Conservation (phyloP, 768 basidiomycete species). For the Hygrophoropsis aurantiaca region DNA sequence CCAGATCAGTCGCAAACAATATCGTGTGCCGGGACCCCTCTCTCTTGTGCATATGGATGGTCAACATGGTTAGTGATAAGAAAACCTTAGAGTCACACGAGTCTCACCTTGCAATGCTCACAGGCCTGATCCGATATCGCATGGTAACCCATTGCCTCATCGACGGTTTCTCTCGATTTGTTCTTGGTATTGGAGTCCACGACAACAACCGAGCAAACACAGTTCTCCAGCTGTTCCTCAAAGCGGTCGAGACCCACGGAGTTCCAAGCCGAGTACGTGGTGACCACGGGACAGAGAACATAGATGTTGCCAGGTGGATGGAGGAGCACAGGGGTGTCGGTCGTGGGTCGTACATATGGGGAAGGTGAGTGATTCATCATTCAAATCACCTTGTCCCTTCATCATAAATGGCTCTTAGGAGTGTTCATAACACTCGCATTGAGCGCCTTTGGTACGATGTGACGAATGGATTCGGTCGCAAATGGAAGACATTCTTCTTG, state of each 20-base stretch:
- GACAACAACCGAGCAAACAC: slow-evolving; percentile 15
- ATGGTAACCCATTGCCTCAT: slow-evolving; percentile 43
- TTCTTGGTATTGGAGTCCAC: slow-evolving; percentile 32
- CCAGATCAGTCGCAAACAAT: slow-evolving; percentile 24
- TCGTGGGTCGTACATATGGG: slow-evolving; percentile 29
- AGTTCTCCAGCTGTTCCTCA: slow-evolving; percentile 15
- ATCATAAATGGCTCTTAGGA: slow-evolving; percentile 27
- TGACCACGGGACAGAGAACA: slow-evolving; percentile 30
- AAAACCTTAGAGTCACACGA: slow-evolving; percentile 35
- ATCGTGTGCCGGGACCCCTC: slow-evolving; percentile 34
- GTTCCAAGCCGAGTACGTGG: slow-evolving; percentile 24
- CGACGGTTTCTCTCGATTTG: slow-evolving; percentile 35
- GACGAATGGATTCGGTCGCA: slow-evolving; percentile 33
- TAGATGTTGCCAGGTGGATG: slow-evolving; percentile 22
- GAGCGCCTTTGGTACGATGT: slow-evolving; percentile 41
- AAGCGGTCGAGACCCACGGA: slow-evolving; percentile 12
- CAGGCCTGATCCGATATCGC: no score
- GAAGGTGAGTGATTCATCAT: slow-evolving; percentile 11
- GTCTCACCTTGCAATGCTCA: no score
- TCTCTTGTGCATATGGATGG: slow-evolving; percentile 41
- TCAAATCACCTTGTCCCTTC: neutral
- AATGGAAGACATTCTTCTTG: slow-evolving; percentile 49
- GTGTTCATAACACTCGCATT: slow-evolving; percentile 41
- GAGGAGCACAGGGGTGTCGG: slow-evolving; percentile 13
- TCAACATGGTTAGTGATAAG: slow-evolving; percentile 32